These are phyloP conservation scores for Tetrahymena thermophila DNA, from an alignment of 73 alveolate species.

Conservation along the genomic window DNA sequence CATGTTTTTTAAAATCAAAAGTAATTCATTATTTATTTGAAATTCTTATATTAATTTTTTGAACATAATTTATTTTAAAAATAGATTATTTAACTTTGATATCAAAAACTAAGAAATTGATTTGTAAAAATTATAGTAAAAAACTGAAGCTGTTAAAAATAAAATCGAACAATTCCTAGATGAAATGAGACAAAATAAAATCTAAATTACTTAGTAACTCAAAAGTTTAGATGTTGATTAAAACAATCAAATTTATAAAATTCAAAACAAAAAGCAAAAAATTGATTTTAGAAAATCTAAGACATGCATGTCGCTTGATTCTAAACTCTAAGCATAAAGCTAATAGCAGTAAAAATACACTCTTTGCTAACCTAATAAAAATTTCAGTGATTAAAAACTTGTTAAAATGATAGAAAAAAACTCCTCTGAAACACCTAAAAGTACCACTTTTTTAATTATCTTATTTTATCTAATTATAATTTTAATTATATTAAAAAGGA, in stretches of 20 bases:
- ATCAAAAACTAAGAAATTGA: neutral
- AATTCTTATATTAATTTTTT: too few species aligned
- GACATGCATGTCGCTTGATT: neutral
- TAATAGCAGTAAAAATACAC: too few species aligned
- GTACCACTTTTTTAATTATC: too few species aligned
- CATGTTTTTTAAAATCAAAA: too few species aligned
- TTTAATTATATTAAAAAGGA: neutral
- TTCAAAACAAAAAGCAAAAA: too few species aligned
- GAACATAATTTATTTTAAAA: too few species aligned
- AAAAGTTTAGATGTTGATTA: neutral
- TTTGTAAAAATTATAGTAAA: too few species aligned
- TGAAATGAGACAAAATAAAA: too few species aligned
- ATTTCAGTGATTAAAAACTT: neutral
- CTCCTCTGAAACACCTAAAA: neutral
- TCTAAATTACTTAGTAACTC: neutral
- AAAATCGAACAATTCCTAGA: neutral
- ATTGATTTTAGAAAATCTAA: neutral
- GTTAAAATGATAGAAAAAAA: too few species aligned
- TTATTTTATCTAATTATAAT: too few species aligned
- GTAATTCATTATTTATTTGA: neutral
- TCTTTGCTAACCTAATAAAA: neutral
- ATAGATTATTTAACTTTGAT: too few species aligned
- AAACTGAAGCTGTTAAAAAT: neutral
- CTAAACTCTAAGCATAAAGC: neutral
- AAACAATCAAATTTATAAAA: neutral